Evolutionary conservation across 2,329 filamentous ascomycete genomes (phyloP), one percentile per base, ranked within the genome.

Genomic region (Parafenestella ontariensis): DNA sequence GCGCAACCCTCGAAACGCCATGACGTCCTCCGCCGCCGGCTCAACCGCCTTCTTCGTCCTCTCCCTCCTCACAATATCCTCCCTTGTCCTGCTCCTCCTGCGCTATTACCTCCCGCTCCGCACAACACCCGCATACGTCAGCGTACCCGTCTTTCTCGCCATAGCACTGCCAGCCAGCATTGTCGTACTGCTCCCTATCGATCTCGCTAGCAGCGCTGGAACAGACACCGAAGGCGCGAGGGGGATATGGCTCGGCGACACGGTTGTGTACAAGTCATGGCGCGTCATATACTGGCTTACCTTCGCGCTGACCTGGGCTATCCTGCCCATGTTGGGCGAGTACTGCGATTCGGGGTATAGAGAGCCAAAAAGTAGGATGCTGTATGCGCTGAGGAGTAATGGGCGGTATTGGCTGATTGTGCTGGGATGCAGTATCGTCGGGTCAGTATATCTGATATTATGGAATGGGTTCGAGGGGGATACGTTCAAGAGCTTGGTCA

Each of bases 231-330:
- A 85, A 56, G 83, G 85, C 15, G 83, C 86, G 15, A 85, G 89
- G 64, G 95, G 93, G 29, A 90, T 99, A 70, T 97, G 93, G 91
- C 84, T 99, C 29, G 89, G 91, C 5, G 83, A 89, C 62, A 81
- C 87, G 45, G 84, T 93, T 24, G 82, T 97, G 44, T 81, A 96
- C 69, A 91, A 97, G 21, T 89, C 89, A 53, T 99, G 95, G 95
- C 86, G 94, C 71, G 94, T 99, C 61, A 89, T 90, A 18, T 99
- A 99, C 78, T 99, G 95, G 95, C 82, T 99, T 50, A 98, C 94
- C 0, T 99, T 99, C 78, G 87, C 88, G 46, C 79, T 99, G 70
- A 98, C 94, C 51, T 99, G 95, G 95, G 86, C 92, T 58, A 92
- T 99, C 59, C 87, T 99, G 31, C 95, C 95, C 13, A 85, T 98